Conservation (phyloP, 2,329 filamentous ascomycete species). For the Venturiaceae sp. region DNA sequence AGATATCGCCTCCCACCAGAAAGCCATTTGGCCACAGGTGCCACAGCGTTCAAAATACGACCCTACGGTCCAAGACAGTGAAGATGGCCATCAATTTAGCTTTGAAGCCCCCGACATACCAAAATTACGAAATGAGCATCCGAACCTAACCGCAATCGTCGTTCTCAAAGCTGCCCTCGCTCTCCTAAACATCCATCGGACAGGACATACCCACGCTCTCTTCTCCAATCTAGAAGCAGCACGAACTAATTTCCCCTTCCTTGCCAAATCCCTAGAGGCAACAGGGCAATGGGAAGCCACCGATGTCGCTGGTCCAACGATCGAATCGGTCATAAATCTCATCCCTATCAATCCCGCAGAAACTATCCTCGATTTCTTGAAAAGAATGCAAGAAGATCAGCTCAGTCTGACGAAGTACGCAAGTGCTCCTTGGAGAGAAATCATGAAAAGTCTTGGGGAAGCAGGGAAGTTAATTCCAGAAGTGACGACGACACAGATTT, state of each 20-base stretch:
- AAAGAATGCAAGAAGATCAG: neutral
- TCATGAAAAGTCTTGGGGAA: neutral
- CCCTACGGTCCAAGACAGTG: neutral
- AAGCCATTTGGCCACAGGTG: neutral
- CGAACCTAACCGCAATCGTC: neutral
- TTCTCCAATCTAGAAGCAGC: conserved; percentile 3
- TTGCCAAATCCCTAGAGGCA: neutral
- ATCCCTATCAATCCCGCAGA: neutral
- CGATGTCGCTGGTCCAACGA: neutral
- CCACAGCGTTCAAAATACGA: neutral
- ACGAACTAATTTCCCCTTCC: neutral
- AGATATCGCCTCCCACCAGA: neutral
- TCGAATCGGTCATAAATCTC: neutral
- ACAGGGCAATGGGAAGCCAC: neutral
- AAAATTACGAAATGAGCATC: neutral
- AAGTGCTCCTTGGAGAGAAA: neutral
- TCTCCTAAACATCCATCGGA: neutral
- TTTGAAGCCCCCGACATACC: neutral
- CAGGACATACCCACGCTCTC: neutral
- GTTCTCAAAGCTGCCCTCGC: conserved; percentile 1
- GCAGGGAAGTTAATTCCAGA: neutral
- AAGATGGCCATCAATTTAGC: neutral
- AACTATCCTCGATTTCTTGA: neutral
- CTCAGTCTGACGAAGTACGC: neutral
- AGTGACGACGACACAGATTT: neutral